A percentile compares a stretch with the other conserved stretches of the same genome.
phyloP scores from a whole-genome alignment of 1,284 basidiomycete species.

The Hemileia vastatrix region DNA sequence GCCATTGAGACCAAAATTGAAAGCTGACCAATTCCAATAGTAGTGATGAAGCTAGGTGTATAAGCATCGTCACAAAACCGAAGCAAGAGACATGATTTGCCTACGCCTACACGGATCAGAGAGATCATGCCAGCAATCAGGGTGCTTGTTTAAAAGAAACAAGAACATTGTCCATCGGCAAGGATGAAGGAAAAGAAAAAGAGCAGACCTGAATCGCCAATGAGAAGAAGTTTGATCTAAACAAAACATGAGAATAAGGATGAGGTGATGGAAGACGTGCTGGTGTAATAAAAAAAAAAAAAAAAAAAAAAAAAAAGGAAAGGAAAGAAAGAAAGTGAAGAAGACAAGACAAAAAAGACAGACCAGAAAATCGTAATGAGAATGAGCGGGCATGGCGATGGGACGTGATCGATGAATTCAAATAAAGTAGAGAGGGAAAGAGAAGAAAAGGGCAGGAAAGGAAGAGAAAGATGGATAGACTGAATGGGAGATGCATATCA shows the following conservation, averaged over 20 bases:
- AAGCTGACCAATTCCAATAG: conserved; percentile 59
- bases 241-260: neutral
- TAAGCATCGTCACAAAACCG: conserved; percentile 99
- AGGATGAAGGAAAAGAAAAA: neutral
- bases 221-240: conserved; percentile 68
- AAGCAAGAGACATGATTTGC: conserved; percentile 94
- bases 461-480: too few species aligned
- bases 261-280: neutral
- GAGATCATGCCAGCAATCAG: too few species aligned
- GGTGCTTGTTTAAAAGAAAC: neutral
- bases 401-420: too few species aligned
- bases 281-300: neutral
- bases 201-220: conserved; percentile 85
- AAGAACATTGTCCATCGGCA: conserved; percentile 3
- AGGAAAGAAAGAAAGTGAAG: neutral
- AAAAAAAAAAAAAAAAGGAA: neutral
- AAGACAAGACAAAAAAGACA: neutral
- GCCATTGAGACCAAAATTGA: neutral
- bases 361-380: conserved; percentile 22
- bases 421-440: too few species aligned
- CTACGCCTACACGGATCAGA: conserved; percentile 55
- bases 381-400: conserved; percentile 20
- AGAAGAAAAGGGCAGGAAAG: too few species aligned
- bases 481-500: too few species aligned
- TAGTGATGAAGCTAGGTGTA: conserved; percentile 99